Percentiles rank a stretch among this genome's conserved stretches.
Conservation (phyloP, 345 rosid genomes). For the Mangifera indica region DNA sequence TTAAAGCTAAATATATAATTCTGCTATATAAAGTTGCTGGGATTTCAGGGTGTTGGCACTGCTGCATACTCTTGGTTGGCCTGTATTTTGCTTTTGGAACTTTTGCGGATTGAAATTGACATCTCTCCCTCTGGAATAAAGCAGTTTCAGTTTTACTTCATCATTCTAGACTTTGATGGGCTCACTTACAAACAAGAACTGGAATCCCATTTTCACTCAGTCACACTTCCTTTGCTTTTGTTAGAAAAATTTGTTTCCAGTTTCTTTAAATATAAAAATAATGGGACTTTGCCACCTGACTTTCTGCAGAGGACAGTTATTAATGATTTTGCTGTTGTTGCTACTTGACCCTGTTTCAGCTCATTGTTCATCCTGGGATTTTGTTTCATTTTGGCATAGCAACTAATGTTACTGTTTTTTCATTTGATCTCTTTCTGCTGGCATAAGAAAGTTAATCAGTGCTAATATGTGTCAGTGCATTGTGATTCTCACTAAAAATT, state of each 20-base stretch:
- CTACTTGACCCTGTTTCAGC: not conserved
- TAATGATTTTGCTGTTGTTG: too few relatives aligned
- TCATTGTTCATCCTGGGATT: not conserved
- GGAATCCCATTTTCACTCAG: too few relatives aligned
- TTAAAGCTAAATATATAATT: too few relatives aligned
- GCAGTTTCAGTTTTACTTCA: too few relatives aligned
- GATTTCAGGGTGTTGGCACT: not conserved
- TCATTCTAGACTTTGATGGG: not conserved
- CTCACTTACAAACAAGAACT: not conserved
- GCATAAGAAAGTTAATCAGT: not conserved
- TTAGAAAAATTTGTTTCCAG: too few relatives aligned
- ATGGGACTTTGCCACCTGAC: too few relatives aligned
- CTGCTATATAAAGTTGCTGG: not conserved
- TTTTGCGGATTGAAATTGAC: not conserved
- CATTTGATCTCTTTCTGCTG: not conserved
- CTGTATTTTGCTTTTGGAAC: not conserved
- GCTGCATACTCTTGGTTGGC: not conserved
- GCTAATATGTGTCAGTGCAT: not conserved
- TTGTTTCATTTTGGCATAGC: not conserved
- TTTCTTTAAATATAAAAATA: too few relatives aligned
- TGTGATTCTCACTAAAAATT: not conserved
- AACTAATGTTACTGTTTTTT: not conserved
- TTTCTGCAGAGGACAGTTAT: too few relatives aligned
- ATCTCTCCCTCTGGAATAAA: too few relatives aligned
- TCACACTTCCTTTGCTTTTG: too few relatives aligned